Conservation (phyloP, 768 basidiomycete species). For the Trametes gibbosa region DNA sequence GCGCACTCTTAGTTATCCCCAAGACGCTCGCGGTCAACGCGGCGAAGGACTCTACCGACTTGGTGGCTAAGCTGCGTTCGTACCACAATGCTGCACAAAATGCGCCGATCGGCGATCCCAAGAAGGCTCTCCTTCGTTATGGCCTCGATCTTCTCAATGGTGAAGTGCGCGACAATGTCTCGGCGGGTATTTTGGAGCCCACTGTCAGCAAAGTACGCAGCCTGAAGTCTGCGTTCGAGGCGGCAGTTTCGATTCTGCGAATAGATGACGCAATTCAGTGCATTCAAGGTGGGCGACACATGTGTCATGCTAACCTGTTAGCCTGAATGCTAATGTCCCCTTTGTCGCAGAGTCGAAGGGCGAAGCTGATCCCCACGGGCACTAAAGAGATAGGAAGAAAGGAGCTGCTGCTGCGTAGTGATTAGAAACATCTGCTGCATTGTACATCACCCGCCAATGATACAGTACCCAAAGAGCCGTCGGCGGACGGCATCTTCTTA, state of each 20-base stretch:
- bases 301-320: background rate
- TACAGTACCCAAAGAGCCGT: background rate
- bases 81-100: constrained; percentile 98
- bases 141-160: constrained; percentile 95
- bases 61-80: constrained; percentile 93
- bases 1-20: constrained; percentile 89
- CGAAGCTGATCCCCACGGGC: constrained; percentile 75
- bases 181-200: constrained; percentile 92
- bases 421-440: constrained; percentile 6
- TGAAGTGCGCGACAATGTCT: constrained; percentile 91
- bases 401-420: constrained; percentile 4
- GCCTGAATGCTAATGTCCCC: background rate
- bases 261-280: constrained; percentile 97
- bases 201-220: constrained; percentile 97
- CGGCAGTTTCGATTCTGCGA: constrained; percentile 88
- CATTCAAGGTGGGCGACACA: constrained; percentile 63
- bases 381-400: constrained; percentile 38
- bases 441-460: constrained; percentile 20
- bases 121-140: constrained; percentile 86
- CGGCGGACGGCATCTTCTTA: background rate
- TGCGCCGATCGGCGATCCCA: constrained; percentile 86
- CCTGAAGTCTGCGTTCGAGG: constrained; percentile 95
- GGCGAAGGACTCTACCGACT: constrained; percentile 96
- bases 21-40: constrained; percentile 97
- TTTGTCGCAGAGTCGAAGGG: constrained; percentile 59